A percentile compares a stretch with the other conserved stretches of the same genome.
Conservation (phyloP, 257 asterid genomes). For the Solanum pennellii region DNA sequence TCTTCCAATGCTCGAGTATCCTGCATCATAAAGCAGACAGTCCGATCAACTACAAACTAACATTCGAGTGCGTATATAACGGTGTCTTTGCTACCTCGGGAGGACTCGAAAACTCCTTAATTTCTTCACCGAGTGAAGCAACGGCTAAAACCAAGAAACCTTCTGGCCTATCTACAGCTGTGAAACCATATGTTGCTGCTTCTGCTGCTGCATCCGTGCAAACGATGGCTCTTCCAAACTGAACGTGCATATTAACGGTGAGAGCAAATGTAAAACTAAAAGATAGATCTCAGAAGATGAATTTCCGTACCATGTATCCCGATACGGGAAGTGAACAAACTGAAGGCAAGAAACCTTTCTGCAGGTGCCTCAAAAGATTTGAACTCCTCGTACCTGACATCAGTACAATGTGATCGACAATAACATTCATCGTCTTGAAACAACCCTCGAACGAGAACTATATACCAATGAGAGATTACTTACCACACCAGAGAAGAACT, state of each 20-base stretch:
- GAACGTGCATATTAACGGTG: background rate
- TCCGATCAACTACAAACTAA: background rate
- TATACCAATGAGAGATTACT: background rate
- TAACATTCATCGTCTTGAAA: background rate
- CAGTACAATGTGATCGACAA: background rate
- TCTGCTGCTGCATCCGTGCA: constrained; percentile 84
- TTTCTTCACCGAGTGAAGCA: constrained; percentile 53
- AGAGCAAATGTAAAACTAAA: background rate
- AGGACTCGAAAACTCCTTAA: constrained; percentile 19
- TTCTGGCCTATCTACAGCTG: constrained; percentile 68
- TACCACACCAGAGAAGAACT: constrained; percentile 84
- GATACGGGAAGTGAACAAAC: constrained; percentile 56
- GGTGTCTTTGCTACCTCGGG: constrained; percentile 17
- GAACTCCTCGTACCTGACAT: constrained; percentile 58
- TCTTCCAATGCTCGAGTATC: constrained; percentile 40
- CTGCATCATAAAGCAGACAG: background rate
- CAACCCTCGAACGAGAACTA: background rate
- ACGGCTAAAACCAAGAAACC: constrained; percentile 70
- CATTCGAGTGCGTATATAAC: background rate
- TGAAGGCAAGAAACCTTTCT: constrained; percentile 71
- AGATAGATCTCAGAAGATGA: background rate
- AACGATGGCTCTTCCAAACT: constrained; percentile 83
- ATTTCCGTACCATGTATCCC: constrained; percentile 63
- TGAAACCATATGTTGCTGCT: constrained; percentile 79
- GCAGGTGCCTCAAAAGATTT: constrained; percentile 62